phyloP scores from a whole-genome alignment of 2,329 filamentous ascomycete species.

The Sclerotinia glacialis region DNA sequence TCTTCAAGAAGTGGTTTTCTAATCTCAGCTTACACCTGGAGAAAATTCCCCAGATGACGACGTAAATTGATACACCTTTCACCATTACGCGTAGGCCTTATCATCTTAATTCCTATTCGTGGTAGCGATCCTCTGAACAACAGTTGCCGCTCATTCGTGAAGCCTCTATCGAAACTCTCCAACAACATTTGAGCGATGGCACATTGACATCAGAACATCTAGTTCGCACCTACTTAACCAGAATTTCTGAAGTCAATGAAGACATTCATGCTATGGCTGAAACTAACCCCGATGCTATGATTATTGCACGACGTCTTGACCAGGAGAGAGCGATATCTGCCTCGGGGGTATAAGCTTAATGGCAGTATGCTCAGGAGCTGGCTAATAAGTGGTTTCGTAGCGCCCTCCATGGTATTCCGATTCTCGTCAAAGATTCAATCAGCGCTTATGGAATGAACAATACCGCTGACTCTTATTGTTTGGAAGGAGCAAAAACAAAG shows the following conservation, averaged over 20 bases:
- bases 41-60: no score
- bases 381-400: background rate
- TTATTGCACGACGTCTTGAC: slow-evolving; percentile 30
- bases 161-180: no score
- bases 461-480: slow-evolving; percentile 14
- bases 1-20: no score
- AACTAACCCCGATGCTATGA: slow-evolving; percentile 32
- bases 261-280: slow-evolving; percentile 25
- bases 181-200: no score
- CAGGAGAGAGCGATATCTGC: slow-evolving; percentile 22
- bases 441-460: slow-evolving; percentile 55
- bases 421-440: slow-evolving; percentile 60
- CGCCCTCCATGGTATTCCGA: slow-evolving; percentile 55
- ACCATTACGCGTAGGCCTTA: no score
- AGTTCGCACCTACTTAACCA: slow-evolving; percentile 18
- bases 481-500: slow-evolving; percentile 7
- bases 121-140: no score
- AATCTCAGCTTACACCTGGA: no score
- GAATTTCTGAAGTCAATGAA: slow-evolving; percentile 24
- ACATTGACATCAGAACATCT: no score
- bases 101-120: no score
- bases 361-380: background rate
- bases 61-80: no score
- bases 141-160: no score
- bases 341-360: background rate